These are phyloP conservation scores for Echeveria elegans DNA, from an alignment of 164 flowering plant genomes.

Conservation along the genomic window DNA sequence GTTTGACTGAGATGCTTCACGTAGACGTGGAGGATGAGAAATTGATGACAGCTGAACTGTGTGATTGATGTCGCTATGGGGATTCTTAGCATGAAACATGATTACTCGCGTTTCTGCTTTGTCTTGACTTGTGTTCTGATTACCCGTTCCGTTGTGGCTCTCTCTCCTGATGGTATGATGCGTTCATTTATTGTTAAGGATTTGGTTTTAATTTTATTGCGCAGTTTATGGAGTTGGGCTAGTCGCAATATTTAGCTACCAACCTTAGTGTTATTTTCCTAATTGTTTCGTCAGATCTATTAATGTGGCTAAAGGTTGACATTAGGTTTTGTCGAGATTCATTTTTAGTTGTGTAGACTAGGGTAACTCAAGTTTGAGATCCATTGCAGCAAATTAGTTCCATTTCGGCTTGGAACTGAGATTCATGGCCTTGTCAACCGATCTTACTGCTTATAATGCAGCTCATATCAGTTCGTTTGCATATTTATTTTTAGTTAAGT, in stretches of 20 bases:
- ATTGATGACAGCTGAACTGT: background rate
- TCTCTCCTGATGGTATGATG: conserved; percentile 46
- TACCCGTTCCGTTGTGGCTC: conserved; percentile 22
- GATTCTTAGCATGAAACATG: conserved; percentile 28
- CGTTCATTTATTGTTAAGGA: background rate
- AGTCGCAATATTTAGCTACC: background rate
- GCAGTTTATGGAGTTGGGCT: background rate
- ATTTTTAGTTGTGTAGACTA: background rate
- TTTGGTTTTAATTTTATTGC: background rate
- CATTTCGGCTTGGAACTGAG: background rate
- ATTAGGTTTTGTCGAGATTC: background rate
- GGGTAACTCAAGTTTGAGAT: background rate
- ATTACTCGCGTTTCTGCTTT: conserved; percentile 28
- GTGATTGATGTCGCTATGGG: conserved; percentile 33
- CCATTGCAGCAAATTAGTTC: background rate
- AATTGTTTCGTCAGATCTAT: background rate
- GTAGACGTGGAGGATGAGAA: background rate
- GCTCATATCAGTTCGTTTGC: background rate
- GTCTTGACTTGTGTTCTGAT: conserved; percentile 21
- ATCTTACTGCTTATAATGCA: background rate
- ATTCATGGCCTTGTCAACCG: background rate
- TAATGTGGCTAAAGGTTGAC: background rate
- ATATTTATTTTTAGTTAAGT: background rate
- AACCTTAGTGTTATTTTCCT: background rate
- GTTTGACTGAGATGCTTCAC: background rate